Evolutionary conservation across 495 filamentous ascomycete genomes (phyloP).

Genomic region (Penicillium atrosanguineum): DNA sequence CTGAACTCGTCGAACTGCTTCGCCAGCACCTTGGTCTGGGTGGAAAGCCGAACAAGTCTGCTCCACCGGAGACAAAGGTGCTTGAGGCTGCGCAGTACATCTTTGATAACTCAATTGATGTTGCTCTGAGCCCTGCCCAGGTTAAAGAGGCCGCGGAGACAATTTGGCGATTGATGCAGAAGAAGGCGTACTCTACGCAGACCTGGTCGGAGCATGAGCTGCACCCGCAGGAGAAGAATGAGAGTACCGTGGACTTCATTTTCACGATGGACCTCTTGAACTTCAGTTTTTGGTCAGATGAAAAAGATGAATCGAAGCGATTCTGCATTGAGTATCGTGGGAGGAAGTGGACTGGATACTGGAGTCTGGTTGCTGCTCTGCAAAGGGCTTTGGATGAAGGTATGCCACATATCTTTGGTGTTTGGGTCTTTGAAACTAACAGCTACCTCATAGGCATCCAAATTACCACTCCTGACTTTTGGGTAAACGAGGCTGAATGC

Average conservation of each 20-base stretch:
- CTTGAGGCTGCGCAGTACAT: conserved; percentile 80
- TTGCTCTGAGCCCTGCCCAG: conserved; percentile 73
- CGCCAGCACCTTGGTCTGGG: conserved; percentile 71
- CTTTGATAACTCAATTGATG: conserved; percentile 90
- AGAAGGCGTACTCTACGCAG: conserved; percentile 76
- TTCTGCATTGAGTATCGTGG: conserved; percentile 81
- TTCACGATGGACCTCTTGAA: conserved; percentile 97
- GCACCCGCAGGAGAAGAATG: conserved; percentile 79
- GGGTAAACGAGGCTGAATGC: conserved; percentile 74
- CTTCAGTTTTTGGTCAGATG: conserved; percentile 91
- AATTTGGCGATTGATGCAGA: conserved; percentile 78
- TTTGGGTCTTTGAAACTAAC: background rate
- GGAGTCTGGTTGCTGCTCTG: conserved; percentile 85
- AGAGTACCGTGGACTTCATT: conserved; percentile 80
- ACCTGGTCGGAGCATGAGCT: conserved; percentile 86
- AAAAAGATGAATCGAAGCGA: conserved; percentile 54
- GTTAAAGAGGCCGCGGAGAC: conserved; percentile 76
- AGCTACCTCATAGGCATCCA: conserved; percentile 62
- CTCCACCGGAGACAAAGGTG: conserved; percentile 68
- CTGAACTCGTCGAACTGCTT: conserved; percentile 82
- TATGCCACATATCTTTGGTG: conserved; percentile 23
- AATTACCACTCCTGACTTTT: conserved; percentile 85
- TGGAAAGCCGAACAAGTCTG: conserved; percentile 48
- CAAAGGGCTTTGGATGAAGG: conserved; percentile 89
- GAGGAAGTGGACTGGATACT: conserved; percentile 88